Evolutionary conservation across 257 asterid species (phyloP).

Genomic region (Euphrasia confusa): DNA sequence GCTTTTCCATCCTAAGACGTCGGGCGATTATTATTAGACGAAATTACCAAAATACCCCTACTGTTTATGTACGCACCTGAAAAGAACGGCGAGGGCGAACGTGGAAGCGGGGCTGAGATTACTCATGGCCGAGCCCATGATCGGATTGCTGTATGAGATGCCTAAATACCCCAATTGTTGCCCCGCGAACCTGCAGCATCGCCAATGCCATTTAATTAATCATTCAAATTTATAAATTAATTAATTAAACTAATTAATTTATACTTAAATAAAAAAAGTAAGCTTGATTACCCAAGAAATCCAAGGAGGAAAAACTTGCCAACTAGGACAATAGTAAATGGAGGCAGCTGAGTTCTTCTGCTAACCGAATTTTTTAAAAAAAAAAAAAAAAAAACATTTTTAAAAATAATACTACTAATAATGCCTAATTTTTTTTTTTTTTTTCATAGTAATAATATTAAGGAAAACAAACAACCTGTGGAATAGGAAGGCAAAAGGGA

Average conservation of each 20-base stretch:
- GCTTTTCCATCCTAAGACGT: constrained; percentile 39
- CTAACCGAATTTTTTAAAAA: neutral
- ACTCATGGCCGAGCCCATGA: constrained; percentile 42
- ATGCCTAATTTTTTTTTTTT: too few species aligned
- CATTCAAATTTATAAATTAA: neutral
- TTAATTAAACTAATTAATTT: neutral
- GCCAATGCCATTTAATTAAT: too few species aligned
- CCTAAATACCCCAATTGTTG: constrained; percentile 34
- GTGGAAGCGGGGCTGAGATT: constrained; percentile 38
- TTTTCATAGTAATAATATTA: too few species aligned
- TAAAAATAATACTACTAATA: too few species aligned
- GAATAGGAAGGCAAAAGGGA: constrained; percentile 29
- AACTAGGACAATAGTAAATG: constrained; percentile 19
- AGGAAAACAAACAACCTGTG: constrained; percentile 25
- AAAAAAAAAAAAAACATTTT: too few species aligned
- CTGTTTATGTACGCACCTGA: constrained; percentile 23
- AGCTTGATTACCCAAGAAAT: constrained; percentile 29
- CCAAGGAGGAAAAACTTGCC: constrained; percentile 36
- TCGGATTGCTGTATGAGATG: constrained; percentile 36
- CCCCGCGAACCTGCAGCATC: constrained; percentile 25
- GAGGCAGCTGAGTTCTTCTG: constrained; percentile 32
- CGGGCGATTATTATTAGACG: too few species aligned
- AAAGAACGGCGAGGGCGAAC: constrained; percentile 40
- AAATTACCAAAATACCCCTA: too few species aligned
- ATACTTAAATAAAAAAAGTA: neutral